These are phyloP conservation scores for Neurospora sp. DNA, from an alignment of 495 filamentous ascomycete species.

Conservation along the genomic window DNA sequence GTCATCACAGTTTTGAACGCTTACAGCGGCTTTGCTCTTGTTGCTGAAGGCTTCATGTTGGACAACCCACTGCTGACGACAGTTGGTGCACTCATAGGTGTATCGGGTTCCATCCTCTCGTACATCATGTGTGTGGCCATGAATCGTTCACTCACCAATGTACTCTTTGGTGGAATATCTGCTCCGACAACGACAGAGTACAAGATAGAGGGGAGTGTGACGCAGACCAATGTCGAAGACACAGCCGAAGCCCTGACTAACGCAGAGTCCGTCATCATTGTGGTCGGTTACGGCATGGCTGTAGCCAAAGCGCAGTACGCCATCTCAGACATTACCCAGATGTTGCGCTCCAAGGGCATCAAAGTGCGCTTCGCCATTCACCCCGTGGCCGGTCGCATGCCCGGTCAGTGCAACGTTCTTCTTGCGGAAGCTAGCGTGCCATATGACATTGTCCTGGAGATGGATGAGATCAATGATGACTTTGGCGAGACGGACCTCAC, in stretches of 20 bases:
- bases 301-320: constrained; percentile 82
- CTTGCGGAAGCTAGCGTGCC: constrained; percentile 73
- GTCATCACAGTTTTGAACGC: constrained; percentile 81
- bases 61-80: constrained; percentile 70
- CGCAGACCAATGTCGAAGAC: constrained; percentile 63
- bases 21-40: constrained; percentile 73
- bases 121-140: constrained; percentile 78
- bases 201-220: constrained; percentile 65
- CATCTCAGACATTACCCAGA: constrained; percentile 64
- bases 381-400: constrained; percentile 76
- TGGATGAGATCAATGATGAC: constrained; percentile 88
- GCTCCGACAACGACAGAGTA: constrained; percentile 48
- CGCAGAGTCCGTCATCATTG: constrained; percentile 69
- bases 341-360: constrained; percentile 57
- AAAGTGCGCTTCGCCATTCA: constrained; percentile 82
- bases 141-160: constrained; percentile 72
- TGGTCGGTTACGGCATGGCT: constrained; percentile 81
- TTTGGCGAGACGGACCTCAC: constrained; percentile 75
- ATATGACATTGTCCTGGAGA: constrained; percentile 78
- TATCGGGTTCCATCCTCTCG: constrained; percentile 70
- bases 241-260: constrained; percentile 58
- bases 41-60: constrained; percentile 82
- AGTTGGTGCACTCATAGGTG: constrained; percentile 71
- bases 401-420: constrained; percentile 77
- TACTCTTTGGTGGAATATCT: constrained; percentile 69